phyloP scores from a whole-genome alignment of 176 grass and related monocot genomes.

The Canna indica region DNA sequence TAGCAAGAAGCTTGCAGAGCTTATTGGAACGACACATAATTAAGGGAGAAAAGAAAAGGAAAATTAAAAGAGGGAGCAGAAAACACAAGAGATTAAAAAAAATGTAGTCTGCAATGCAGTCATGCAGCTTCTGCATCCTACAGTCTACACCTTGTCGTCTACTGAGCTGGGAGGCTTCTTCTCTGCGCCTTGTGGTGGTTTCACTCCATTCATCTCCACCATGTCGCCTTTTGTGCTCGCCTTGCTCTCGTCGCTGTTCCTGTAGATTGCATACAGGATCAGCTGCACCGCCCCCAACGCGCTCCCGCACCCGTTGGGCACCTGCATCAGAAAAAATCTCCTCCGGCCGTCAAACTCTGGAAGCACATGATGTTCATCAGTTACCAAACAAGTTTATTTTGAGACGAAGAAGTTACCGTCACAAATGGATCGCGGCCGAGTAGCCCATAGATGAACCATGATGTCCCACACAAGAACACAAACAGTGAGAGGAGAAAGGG shows the following conservation, averaged over 20 bases:
- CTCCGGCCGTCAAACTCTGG: background rate
- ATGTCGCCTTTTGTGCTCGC: background rate
- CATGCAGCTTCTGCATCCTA: background rate
- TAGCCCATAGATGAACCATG: slow-evolving; percentile 92
- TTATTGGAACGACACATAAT: too few relatives aligned
- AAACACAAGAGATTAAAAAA: too few relatives aligned
- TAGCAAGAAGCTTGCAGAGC: too few relatives aligned
- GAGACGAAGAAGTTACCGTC: slow-evolving; percentile 26
- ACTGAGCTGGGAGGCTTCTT: background rate
- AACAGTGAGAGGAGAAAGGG: slow-evolving; percentile 86
- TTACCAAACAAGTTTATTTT: too few relatives aligned
- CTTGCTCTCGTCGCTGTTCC: slow-evolving; percentile 46
- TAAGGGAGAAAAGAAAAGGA: too few relatives aligned
- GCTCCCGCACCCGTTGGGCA: slow-evolving; percentile 87
- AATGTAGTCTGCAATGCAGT: too few relatives aligned
- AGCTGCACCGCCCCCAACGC: slow-evolving; percentile 64
- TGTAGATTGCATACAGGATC: slow-evolving; percentile 70
- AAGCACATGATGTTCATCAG: too few relatives aligned
- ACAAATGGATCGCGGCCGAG: slow-evolving; percentile 78
- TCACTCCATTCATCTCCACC: background rate
- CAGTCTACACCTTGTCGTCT: background rate
- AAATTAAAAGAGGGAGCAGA: too few relatives aligned
- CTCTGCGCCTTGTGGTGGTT: background rate
- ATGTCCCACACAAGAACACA: slow-evolving; percentile 84
- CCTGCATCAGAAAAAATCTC: too few relatives aligned